Evolutionary conservation across 1,139 yeast species (phyloP), one percentile per base, ranked within the genome.

Genomic region (Geotrichum carabidarum): DNA sequence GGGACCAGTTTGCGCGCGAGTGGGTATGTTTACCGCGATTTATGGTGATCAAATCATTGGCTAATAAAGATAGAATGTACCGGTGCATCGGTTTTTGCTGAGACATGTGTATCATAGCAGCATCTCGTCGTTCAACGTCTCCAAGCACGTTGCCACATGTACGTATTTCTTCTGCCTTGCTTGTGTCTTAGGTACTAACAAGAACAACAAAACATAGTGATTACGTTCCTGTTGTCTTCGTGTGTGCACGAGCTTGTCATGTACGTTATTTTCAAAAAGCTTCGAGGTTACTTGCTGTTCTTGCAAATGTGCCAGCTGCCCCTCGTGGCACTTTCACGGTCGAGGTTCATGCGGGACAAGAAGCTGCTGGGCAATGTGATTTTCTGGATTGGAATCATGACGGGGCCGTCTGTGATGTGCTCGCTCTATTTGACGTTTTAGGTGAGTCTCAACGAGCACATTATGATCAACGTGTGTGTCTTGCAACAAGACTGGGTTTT

Each of bases 71-170:
- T 34, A 45, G 49, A 93, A 93, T 68, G 79, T 82, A 8, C 97
- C 98, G 0, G 98, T 94, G n/a, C 97, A 93, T 69, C 81, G 83
- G 62, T 93, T 93, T 65, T 74, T 93, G 57, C 74, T 90, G 46
- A 80, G 98, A 60, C 99, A 94, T 67, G 99, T 93, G 8, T 94
- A 93, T 69, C 97, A 90, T 68, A 85, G 95, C 34, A 82, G 94
- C 14, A 87, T 93, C 58, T 82, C 94, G 60, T 83, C 91, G 0
- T 76, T 90, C 51, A 77, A 81, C 50, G 75, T 90, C 54, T 79
- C 81, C 60, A 88, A 84, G 66, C 58, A 67, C 1, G 76, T 77
- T 50, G 97, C 98, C 0, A 83, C 94, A 1, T 65, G 60, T 57
- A 44, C 14, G 60, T 58, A 11, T 17, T 15, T 15, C 5, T 15